Evolutionary conservation across 495 filamentous ascomycete genomes (phyloP).

Genomic region (Talaromyces wortmannii): DNA sequence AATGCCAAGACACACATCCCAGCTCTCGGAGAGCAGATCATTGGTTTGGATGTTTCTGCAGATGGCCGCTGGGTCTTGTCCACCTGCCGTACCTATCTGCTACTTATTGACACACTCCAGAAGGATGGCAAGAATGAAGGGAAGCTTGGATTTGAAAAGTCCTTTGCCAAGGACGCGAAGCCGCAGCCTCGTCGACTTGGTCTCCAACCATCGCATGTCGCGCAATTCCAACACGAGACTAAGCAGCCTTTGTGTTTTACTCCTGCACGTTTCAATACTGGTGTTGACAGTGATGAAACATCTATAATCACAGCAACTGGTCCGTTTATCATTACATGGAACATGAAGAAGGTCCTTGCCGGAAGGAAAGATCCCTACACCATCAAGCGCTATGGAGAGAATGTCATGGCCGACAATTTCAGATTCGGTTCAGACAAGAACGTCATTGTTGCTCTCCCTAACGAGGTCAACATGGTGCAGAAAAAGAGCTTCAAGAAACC

Average conservation of each 20-base stretch:
- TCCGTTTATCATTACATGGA: conserved; percentile 97
- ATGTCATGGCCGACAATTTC: conserved; percentile 99
- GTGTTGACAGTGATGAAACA: conserved; percentile 69
- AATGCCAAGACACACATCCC: conserved; percentile 97
- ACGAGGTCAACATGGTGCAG: conserved; percentile 96
- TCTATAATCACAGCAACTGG: conserved; percentile 97
- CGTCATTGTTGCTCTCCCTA: conserved; percentile 91
- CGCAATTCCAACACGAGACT: conserved; percentile 95
- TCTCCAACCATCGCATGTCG: conserved; percentile 81
- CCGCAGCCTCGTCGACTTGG: conserved; percentile 88
- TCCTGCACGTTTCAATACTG: conserved; percentile 88
- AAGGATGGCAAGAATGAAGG: conserved; percentile 93
- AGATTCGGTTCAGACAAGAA: conserved; percentile 95
- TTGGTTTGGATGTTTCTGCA: conserved; percentile 88
- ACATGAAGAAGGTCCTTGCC: conserved; percentile 73
- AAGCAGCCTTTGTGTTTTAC: conserved; percentile 82
- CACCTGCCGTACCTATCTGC: conserved; percentile 89
- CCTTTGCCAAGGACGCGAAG: conserved; percentile 87
- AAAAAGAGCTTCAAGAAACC: conserved; percentile 78
- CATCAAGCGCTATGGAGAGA: conserved; percentile 92
- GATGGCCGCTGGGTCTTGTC: conserved; percentile 94
- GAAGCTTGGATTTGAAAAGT: conserved; percentile 92
- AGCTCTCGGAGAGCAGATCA: conserved; percentile 89
- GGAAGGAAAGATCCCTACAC: conserved; percentile 82
- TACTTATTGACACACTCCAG: conserved; percentile 87